Evolutionary conservation across 2,329 filamentous ascomycete species (phyloP), one percentile per base, ranked within the genome.

Genomic region (Pseudogymnoascus sp.): DNA sequence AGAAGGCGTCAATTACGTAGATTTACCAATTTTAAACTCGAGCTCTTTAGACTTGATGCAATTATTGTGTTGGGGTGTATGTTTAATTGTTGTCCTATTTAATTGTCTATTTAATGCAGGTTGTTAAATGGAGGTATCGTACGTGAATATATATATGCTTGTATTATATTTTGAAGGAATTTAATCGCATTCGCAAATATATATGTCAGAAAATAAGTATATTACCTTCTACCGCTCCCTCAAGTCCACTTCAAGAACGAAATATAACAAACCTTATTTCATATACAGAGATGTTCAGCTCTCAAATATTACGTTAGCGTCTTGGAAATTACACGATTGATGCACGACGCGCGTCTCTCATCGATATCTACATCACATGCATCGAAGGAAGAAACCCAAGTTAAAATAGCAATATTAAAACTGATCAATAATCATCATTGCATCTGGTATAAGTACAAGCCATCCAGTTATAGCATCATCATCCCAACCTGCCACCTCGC

Each of bases 371-470:
- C 26, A 30, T 19, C n/a, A 52, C 26, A 30, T 13, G 45, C n/a
- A 33, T 8, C 5, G 5, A 33, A 52, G 5, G n/a, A 13, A 52
- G 10, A 52, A 19, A 19, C 9, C 13, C 26, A 52, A 10, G 26
- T 52, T 21, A 13, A 52, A 52, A 30, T 9, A 30, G n/a, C 18
- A 52, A 19, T 30, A 52, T 52, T 52, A 52, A 52, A 52, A 52
- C 45, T 52, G 45, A 52, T 48, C 41, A 48, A 30, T 57, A 38
- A 57, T 57, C 55, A 57, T 57, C 55, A 57, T 37, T 57, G 45
- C 45, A 57, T 57, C 55, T 57, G 55, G 55, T 57, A 57, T 57
- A 57, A 57, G 30, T 37, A 38, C 55, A 57, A 57, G 55, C 55
- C 55, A 57, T 23, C 55, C 55, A 57, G 55, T 57, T 37, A 57